Evolutionary conservation across 2,329 filamentous ascomycete species (phyloP), one percentile per base, ranked within the genome.

Genomic region (Teratosphaeria epicoccoides): DNA sequence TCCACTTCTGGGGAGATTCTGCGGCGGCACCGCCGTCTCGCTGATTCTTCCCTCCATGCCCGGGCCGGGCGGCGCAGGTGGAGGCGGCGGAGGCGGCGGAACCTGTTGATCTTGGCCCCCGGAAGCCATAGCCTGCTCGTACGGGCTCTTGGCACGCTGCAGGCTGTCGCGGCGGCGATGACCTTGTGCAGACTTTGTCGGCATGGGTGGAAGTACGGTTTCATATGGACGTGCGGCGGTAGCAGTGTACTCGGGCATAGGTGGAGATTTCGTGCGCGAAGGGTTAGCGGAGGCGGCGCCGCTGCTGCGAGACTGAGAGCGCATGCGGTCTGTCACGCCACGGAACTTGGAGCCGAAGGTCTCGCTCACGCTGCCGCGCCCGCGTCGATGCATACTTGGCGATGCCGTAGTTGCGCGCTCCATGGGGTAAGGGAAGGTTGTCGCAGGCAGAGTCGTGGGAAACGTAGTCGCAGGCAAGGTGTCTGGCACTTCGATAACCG

Each of bases 351-450:
- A 71, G 10, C 77, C 75, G 29, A 83, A 72, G 28, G 77, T 74
- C 49, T 82, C 79, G 58, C 78, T 80, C 33, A 79, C 74, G 60
- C 77, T 81, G 50, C 74, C 71, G 14, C 78, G 73, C 37, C 76
- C 77, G n/a, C 78, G 76, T 61, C 77, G 75, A 52, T 76, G 77
- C 61, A 68, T 67, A 26, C 67, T 67, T 7, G 70, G 71, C 40
- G 63, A 65, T 2, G 60, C 52, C 1, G 65, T 66, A n/a, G 55
- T 54, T 5, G 64, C 58, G 17, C 63, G 59, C 11, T 58, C 65
- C 67, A 53, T 63, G 54, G 49, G 61, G 10, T 26, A 53, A 29
- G 64, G 40, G 59, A 52, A 58, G 26, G 40, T 46, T 12, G 47
- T 50, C 17, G 49, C 61, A 60, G 24, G 68, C 63, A 37, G 68